Percentiles rank a stretch among this genome's conserved stretches.
These are phyloP conservation scores for Exserohilum rostratum DNA, from an alignment of 2,329 filamentous ascomycete genomes.

Conservation along the genomic window DNA sequence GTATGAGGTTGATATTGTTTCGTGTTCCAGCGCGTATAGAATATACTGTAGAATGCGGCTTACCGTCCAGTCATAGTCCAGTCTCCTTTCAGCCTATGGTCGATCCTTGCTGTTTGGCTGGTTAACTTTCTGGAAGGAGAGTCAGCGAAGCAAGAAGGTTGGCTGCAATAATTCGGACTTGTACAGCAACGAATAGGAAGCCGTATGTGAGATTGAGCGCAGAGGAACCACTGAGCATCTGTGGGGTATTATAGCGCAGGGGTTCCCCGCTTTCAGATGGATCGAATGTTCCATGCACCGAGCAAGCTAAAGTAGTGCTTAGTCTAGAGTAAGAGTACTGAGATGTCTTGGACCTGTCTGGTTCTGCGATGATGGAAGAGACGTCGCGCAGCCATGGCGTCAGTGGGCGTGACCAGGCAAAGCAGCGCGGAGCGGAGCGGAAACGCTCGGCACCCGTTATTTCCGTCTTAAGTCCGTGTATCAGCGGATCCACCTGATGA, in stretches of 20 bases:
- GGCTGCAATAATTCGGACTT: background rate
- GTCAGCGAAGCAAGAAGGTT: background rate
- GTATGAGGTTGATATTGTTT: background rate
- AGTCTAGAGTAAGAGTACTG: background rate
- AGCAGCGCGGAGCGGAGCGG: too few relatives aligned
- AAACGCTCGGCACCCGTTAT: too few relatives aligned
- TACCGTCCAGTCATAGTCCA: background rate
- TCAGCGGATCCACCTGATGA: background rate
- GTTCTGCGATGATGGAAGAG: background rate
- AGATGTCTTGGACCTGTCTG: background rate
- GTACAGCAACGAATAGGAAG: background rate
- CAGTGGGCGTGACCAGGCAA: background rate
- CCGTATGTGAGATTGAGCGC: constrained; percentile 4
- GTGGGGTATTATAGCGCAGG: constrained; percentile 20
- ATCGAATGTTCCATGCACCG: background rate
- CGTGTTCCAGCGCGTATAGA: background rate
- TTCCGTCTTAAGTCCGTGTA: constrained; percentile 5
- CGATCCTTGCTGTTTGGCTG: background rate
- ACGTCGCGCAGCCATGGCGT: background rate
- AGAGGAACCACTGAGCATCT: background rate
- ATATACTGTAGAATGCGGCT: background rate
- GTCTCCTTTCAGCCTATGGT: background rate
- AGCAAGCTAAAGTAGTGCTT: background rate
- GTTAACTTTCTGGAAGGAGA: background rate
- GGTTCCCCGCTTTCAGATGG: constrained; percentile 19